Percentiles rank a stretch among this genome's conserved stretches.
Evolutionary conservation across 139 green algal genomes (phyloP).

Genomic region (Nannochloris sp.): DNA sequence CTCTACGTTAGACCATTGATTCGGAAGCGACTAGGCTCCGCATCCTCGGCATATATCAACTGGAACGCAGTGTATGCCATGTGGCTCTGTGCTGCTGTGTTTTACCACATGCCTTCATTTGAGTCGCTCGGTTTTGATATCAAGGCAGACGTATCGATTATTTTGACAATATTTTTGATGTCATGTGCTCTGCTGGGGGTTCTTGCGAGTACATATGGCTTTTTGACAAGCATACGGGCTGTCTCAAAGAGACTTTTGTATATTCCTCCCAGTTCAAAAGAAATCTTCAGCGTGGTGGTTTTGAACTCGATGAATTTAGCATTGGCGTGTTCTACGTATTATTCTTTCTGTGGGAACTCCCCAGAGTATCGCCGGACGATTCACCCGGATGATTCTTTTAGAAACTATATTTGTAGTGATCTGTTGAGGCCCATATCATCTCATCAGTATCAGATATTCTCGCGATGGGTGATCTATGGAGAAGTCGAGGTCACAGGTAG

Average conservation of each 20-base stretch:
- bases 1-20: slow-evolving; percentile 75
- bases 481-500: neutral
- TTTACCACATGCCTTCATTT: slow-evolving; percentile 75
- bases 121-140: slow-evolving; percentile 65
- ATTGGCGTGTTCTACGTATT: slow-evolving; percentile 53
- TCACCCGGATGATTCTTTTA: neutral
- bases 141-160: slow-evolving; percentile 59
- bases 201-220: slow-evolving; percentile 39
- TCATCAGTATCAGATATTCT: slow-evolving; percentile 52
- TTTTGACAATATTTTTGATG: slow-evolving; percentile 52
- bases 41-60: slow-evolving; percentile 68
- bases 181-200: slow-evolving; percentile 40
- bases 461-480: slow-evolving; percentile 65
- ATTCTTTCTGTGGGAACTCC: slow-evolving; percentile 66
- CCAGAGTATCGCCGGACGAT: neutral
- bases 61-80: slow-evolving; percentile 65
- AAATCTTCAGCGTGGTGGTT: slow-evolving; percentile 39
- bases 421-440: slow-evolving; percentile 63
- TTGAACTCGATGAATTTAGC: slow-evolving; percentile 51
- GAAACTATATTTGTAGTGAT: slow-evolving; percentile 46
- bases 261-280: neutral
- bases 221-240: slow-evolving; percentile 27
- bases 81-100: slow-evolving; percentile 72
- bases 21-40: slow-evolving; percentile 53
- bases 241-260: slow-evolving; percentile 29